A percentile compares a stretch with the other conserved stretches of the same genome.
These are phyloP conservation scores for Suillus subluteus DNA, from an alignment of 768 basidiomycete species.

Conservation along the genomic window DNA sequence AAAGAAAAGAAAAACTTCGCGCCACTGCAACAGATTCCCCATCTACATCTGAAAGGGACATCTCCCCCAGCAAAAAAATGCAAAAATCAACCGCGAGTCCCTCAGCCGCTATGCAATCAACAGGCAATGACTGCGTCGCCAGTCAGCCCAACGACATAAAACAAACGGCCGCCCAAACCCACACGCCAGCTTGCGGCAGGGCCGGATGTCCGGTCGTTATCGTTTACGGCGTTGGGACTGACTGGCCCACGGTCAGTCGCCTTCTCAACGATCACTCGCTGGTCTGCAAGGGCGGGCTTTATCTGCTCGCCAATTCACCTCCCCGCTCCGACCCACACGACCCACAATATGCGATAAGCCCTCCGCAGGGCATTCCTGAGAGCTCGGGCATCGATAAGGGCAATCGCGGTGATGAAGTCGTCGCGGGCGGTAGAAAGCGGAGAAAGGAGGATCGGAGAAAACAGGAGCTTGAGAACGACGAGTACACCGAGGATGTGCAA, in stretches of 20 bases:
- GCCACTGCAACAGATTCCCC: slow-evolving; percentile 2
- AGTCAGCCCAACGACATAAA: not conserved
- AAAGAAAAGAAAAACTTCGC: not conserved
- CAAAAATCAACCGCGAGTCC: not conserved
- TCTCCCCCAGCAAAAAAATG: not conserved
- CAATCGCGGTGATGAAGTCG: not conserved
- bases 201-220: slow-evolving; percentile 22
- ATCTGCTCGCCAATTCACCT: not conserved
- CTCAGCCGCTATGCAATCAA: slow-evolving; percentile 3
- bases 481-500: slow-evolving; percentile 27
- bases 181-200: slow-evolving; percentile 23
- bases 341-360: not conserved
- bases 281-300: slow-evolving; percentile 13
- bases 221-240: slow-evolving; percentile 26
- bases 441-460: slow-evolving; percentile 32
- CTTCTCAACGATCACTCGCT: slow-evolving; percentile 29
- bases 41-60: slow-evolving; percentile 4
- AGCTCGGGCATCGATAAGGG: not conserved
- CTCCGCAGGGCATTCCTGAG: not conserved
- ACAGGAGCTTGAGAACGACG: slow-evolving; percentile 32
- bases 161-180: not conserved
- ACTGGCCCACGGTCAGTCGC: slow-evolving; percentile 30
- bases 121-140: slow-evolving; percentile 14
- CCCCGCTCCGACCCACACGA: not conserved
- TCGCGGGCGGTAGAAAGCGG: slow-evolving; percentile 28